Conservation (phyloP, 208 protist genomes). For the Acanthamoeba pearcei region DNA sequence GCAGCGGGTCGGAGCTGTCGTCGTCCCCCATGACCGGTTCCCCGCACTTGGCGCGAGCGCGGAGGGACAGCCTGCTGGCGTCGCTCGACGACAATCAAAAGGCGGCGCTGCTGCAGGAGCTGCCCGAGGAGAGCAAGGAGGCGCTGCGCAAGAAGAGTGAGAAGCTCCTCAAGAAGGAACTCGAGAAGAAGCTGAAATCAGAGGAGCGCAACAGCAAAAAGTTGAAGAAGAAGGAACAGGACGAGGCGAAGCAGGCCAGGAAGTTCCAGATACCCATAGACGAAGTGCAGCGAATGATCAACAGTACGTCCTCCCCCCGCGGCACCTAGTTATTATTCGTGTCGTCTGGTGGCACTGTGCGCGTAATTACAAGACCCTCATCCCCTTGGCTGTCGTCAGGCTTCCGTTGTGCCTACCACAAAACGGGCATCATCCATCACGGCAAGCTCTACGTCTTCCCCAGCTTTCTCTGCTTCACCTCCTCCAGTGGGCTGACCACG, state of each 20-base stretch:
- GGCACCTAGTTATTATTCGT: too few species aligned
- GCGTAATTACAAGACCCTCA: too few species aligned
- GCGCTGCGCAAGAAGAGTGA: conserved; percentile 64
- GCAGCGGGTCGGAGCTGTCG: neutral
- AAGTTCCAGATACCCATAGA: conserved; percentile 55
- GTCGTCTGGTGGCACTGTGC: too few species aligned
- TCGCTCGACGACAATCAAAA: conserved; percentile 27
- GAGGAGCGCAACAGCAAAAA: conserved; percentile 71
- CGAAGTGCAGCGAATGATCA: conserved; percentile 39
- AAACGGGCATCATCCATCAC: conserved; percentile 70
- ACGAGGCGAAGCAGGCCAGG: conserved; percentile 35
- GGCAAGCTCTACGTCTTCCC: conserved; percentile 70
- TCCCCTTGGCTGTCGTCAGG: neutral
- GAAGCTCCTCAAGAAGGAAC: conserved; percentile 56
- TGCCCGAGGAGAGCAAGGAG: conserved; percentile 52
- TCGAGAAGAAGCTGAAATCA: conserved; percentile 59
- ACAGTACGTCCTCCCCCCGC: conserved; percentile 42
- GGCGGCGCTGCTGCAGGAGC: conserved; percentile 48
- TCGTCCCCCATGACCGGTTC: neutral
- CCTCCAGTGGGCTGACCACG: conserved; percentile 54
- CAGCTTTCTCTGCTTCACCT: conserved; percentile 62
- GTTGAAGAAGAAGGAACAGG: conserved; percentile 59
- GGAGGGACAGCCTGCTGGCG: neutral
- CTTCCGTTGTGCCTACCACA: conserved; percentile 71
- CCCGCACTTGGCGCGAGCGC: neutral